Evolutionary conservation across 2,329 filamentous ascomycete genomes (phyloP), one percentile per base, ranked within the genome.

Genomic region (Botrytis byssoidea): DNA sequence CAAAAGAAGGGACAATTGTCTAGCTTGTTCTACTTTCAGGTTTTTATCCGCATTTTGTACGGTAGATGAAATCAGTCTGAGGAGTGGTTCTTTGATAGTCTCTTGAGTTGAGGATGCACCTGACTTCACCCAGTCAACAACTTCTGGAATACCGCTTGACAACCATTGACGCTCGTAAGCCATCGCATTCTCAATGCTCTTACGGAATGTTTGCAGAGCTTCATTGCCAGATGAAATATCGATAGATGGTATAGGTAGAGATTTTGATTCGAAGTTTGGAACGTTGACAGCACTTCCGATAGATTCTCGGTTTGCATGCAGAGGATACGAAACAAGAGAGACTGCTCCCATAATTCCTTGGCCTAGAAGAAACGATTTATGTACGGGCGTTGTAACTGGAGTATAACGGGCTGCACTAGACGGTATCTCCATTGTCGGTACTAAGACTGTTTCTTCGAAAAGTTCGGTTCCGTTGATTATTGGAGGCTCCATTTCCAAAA

Each of bases 381-480:
- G 95, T 1, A 98, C 94, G 0, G 95, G 95, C 63, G 93, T 94
- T 10, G 90, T 89, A 60, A 96, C 86, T 25, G 90, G 87, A 20
- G 90, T 90, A 73, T 89, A 87, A 75, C 89, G 86, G 14, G 90
- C 90, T 25, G 88, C 89, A 74, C 86, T 86, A 22, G 91, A 90
- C 2, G 88, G 89, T 60, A 93, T 92, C 32, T 93, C 90, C 48
- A 97, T 87, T 0, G 86, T 87, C 4, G 94, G 94, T 29, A 93
- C 91, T n/a, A 97, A 86, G 20, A 95, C 85, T 0, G 89, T 85
- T 75, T 95, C 91, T 88, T 86, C 7, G 89, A 83, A 16, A 83
- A 83, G 70, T 86, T 81, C 64, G 83, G 72, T 78, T 71, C 78
- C 77, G 73, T 81, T 81, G 60, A 86, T 84, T 4, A 86, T 82